A percentile compares a stretch with the other conserved stretches of the same genome.
Conservation (phyloP, 2,329 filamentous ascomycete species). For the Neonectria magnoliae region DNA sequence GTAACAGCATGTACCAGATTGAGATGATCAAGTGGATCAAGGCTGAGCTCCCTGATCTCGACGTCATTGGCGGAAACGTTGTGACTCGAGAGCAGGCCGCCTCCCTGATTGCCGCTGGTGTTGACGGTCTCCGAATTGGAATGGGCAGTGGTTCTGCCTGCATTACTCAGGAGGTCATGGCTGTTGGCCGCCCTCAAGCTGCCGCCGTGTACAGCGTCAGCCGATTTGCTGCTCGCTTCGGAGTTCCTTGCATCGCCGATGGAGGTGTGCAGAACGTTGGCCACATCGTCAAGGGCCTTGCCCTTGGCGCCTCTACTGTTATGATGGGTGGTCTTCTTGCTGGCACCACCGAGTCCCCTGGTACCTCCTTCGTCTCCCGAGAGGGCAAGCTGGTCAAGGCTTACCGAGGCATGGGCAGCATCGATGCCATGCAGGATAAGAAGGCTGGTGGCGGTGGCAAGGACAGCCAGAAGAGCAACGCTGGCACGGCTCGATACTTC, state of each 20-base stretch:
- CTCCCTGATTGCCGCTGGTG: conserved; percentile 88
- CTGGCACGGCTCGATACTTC: conserved; percentile 97
- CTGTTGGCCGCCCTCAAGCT: conserved; percentile 94
- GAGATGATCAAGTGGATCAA: conserved; percentile 99
- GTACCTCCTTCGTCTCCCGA: conserved; percentile 93
- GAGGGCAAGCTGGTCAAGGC: conserved; percentile 99
- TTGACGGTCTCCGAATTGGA: conserved; percentile 95
- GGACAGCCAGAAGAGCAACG: conserved; percentile 84
- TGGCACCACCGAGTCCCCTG: conserved; percentile 96
- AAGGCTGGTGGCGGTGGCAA: conserved; percentile 82
- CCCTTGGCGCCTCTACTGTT: conserved; percentile 91
- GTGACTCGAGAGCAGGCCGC: conserved; percentile 98
- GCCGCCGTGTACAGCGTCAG: conserved; percentile 91
- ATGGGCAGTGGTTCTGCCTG: conserved; percentile 99
- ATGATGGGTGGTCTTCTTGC: conserved; percentile 99
- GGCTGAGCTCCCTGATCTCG: conserved; percentile 81
- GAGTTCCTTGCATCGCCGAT: conserved; percentile 97
- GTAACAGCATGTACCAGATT: conserved; percentile 98
- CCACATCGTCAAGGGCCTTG: conserved; percentile 98
- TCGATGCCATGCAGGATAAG: conserved; percentile 99
- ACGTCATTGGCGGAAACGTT: conserved; percentile 98
- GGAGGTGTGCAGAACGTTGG: conserved; percentile 98
- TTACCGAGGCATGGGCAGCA: conserved; percentile 98
- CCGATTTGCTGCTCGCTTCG: conserved; percentile 89
- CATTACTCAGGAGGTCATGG: conserved; percentile 99